Base-by-base conservation (phyloP, 2,329 filamentous ascomycete genomes). In the Pseudofabraea citricarpa region DNA sequence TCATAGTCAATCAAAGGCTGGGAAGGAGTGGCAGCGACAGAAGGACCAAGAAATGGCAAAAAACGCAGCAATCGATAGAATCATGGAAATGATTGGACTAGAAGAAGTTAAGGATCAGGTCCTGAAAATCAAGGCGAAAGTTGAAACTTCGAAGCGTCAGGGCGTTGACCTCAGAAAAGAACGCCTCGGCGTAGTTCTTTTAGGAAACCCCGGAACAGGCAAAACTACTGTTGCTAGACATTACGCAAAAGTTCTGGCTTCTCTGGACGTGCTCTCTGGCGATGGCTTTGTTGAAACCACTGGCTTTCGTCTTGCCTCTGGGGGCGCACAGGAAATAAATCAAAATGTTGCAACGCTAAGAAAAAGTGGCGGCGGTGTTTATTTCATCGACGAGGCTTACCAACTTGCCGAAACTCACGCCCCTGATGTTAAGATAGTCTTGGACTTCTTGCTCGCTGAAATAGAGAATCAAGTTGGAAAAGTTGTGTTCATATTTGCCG, bases 311-410 rank as follows among this genome's bases (percentile, higher is more conserved):
- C 70, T 91, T 0, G 79, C 84, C 0, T 77, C 77, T 36, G 69
- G 73, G 0, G 85, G 84, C 0, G 74, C 87, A 0, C 43, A 64
- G 0, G 77, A 71, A 0, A 78, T 73, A 49, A 72, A 85, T 54
- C 70, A 72, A 10, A 61, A 81, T 0, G 64, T 87, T 5, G 69
- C 83, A 2, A 52, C 67, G 0, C 69, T 90, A 1, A 59, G 79
- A 4, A 67, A 79, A 79, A 81, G 0, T 76, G 7, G 66, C 77
- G 86, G 85, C 0, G 87, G 87, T 0, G 81, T 81, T 0, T 55
- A 88, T 2, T 90, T 91, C 56, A 83, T 91, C 18, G 87, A 91
- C 47, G 86, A 91, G 59, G 85, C 86, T 0, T 90, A 91, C 54
- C 85, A 90, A 50, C 68, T 91, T 0, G 72, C 78, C 0, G 77